phyloP scores from a whole-genome alignment of 306 rosid genomes.

The Potentilla sterilis region DNA sequence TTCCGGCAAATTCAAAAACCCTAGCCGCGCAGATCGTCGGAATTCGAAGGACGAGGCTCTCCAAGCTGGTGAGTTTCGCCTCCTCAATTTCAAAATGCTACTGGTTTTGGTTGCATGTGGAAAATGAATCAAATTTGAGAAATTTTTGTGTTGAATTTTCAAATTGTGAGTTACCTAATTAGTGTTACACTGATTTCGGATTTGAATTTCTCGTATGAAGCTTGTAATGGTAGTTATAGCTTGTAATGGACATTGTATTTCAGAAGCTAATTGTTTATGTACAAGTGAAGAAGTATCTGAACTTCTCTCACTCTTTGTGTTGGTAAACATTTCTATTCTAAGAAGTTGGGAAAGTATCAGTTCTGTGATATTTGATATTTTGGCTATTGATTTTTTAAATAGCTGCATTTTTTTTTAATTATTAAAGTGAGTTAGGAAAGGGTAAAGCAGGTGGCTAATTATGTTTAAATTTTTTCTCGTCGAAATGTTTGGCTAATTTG shows the following conservation, averaged over 20 bases:
- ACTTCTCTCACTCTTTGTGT: not conserved
- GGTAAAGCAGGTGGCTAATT: not conserved
- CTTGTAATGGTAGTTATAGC: not conserved
- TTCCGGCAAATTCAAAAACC: conserved; percentile 33
- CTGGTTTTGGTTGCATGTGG: conserved; percentile 2
- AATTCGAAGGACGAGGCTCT: conserved; percentile 28
- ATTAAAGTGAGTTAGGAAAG: not conserved
- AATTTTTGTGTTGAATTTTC: not conserved
- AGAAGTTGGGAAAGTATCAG: not conserved
- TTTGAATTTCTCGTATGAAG: not conserved
- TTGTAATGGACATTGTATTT: not conserved
- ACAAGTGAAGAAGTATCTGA: not conserved
- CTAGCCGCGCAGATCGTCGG: conserved; percentile 28
- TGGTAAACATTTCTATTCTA: not conserved
- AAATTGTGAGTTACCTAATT: not conserved
- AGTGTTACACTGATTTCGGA: not conserved
- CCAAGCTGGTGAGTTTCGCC: conserved; percentile 44
- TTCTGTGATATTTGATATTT: not conserved
- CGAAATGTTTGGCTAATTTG: not conserved
- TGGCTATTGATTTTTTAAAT: not conserved
- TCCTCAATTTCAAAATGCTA: not conserved
- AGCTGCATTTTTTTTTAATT: not conserved
- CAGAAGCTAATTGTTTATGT: not conserved
- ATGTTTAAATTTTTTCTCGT: not conserved
- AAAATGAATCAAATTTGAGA: not conserved